These are phyloP conservation scores for Mucor racemosus DNA, from an alignment of 371 early-diverging fungal species.

Conservation along the genomic window DNA sequence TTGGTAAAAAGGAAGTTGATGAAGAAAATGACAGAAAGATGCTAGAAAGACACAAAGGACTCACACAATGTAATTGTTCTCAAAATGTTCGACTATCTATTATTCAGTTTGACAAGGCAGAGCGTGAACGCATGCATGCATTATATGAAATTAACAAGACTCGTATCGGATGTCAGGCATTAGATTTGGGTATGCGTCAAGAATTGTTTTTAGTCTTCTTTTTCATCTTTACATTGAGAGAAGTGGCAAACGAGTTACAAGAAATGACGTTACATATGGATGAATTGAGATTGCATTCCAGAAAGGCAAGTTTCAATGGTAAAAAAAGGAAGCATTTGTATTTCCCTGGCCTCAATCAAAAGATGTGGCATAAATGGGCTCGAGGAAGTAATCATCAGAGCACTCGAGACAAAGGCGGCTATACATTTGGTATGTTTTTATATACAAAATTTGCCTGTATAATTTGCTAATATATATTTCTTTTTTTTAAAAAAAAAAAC, in stretches of 20 bases:
- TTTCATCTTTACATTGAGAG: constrained; percentile 65
- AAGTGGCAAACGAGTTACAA: constrained; percentile 60
- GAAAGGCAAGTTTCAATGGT: constrained; percentile 34
- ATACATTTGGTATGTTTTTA: constrained; percentile 33
- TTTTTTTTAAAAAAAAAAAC: neutral
- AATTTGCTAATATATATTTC: neutral
- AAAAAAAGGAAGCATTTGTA: constrained; percentile 51
- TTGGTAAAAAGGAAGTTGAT: constrained; percentile 19
- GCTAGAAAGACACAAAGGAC: constrained; percentile 21
- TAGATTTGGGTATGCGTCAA: constrained; percentile 62
- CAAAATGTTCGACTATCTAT: constrained; percentile 37
- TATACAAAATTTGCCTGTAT: neutral
- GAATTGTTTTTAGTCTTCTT: constrained; percentile 69
- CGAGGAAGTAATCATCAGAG: constrained; percentile 47
- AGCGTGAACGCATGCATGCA: constrained; percentile 49
- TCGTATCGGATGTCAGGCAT: constrained; percentile 34
- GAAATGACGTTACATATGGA: constrained; percentile 52
- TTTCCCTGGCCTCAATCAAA: constrained; percentile 60
- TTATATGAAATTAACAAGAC: constrained; percentile 46
- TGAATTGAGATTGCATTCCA: constrained; percentile 29
- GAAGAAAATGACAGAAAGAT: constrained; percentile 13
- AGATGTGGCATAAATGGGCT: constrained; percentile 63
- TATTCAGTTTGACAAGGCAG: constrained; percentile 47
- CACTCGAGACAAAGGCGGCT: constrained; percentile 48
- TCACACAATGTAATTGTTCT: constrained; percentile 36